Base-by-base conservation (phyloP, 352 stramenopile species). In the Pythium insidiosum region DNA sequence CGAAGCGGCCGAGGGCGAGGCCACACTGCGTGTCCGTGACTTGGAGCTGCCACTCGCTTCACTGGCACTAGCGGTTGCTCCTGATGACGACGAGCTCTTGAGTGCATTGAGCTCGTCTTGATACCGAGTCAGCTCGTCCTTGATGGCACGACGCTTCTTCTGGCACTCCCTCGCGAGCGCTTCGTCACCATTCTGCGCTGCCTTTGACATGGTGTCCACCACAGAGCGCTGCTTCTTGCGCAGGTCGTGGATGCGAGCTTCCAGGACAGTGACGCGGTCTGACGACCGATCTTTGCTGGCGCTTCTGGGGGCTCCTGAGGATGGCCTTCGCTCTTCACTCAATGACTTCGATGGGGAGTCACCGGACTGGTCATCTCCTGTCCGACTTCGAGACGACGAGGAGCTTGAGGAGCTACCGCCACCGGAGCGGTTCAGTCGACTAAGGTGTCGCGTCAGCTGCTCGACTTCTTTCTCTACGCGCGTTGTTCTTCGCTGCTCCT, bases 381-480 rank as follows among this genome's bases (percentile, higher is more conserved):
- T 7, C 4, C 30, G 20, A 10, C 53, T 24, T 50, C 46, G 4
- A 20, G 43, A 46, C 26, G 34, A 20, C 3, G 53, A 53, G 3
- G 59, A 68, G n/a, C 64, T 69, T 0, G 68, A 66, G 2, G 63
- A 44, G 5, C 38, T 36, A 44, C 13, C 28, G 22, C 21, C 38
- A 41, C 19, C 37, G 33, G 5, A 51, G 25, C 33, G 35, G 34
- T 26, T 39, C n/a, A n/a, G n/a, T n/a, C n/a, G n/a, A n/a, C n/a
- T n/a, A 24, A 88, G 66, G 35, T 90, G 78, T 42, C 83, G 78
- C 38, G 76, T 88, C 33, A 90, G 70, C 55, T 90, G 79, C 33
- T 88, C 74, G 74, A 90, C 88, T 43, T 94, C 81, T 33, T 84
- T 81, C 44, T 88, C 66, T 18, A 94, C 73, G 36, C 76, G 73